Base-by-base conservation (phyloP, 2,329 filamentous ascomycete genomes). In the Rachicladosporium sp. region DNA sequence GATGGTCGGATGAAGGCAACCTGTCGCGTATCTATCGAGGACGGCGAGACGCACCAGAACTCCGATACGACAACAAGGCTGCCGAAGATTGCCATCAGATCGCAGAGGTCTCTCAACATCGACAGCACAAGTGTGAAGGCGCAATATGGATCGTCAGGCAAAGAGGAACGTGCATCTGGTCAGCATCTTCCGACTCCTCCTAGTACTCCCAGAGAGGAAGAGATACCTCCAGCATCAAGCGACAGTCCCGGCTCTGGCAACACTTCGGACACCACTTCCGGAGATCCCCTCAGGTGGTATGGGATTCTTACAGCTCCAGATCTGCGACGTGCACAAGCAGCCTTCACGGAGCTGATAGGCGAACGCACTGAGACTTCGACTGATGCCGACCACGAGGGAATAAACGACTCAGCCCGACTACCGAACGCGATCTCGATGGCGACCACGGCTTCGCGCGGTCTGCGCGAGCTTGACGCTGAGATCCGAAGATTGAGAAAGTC, bases 1-100 rank as follows among this genome's bases (percentile, higher is more conserved):
- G 81, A 88, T 57, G 72, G 76, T 47, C 71, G 82, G 35, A 84
- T 85, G 76, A 76, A 76, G 54, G 79, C 80, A 3, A 60, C 59
- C 13, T 62, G 72, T 38, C 58, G 52, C 40, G 31, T 27, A 27
- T 27, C 7, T 6, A 27, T 27, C 23, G 23, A 27, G 23, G 23
- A 27, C 23, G 23, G 23, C 23, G 4, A 27, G 23, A 27, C 23
- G 6, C 23, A 27, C 23, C 23, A 3, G 23, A 27, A 27, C 8
- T 8, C 7, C 23, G 23, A 27, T 27, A 27, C 23, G 23, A 27
- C 23, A 27, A 27, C 4, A 3, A 27, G 3, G 2, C 23, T 27
- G 23, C 23, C 23, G 4, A 27, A 27, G 23, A 27, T 27, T 27
- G 23, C 23, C 23, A 27, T 27, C 7, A 27, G 7, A 27, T 27